Evolutionary conservation across 2,329 filamentous ascomycete genomes (phyloP), one percentile per base, ranked within the genome.

Genomic region (Lachnum nothofagi): DNA sequence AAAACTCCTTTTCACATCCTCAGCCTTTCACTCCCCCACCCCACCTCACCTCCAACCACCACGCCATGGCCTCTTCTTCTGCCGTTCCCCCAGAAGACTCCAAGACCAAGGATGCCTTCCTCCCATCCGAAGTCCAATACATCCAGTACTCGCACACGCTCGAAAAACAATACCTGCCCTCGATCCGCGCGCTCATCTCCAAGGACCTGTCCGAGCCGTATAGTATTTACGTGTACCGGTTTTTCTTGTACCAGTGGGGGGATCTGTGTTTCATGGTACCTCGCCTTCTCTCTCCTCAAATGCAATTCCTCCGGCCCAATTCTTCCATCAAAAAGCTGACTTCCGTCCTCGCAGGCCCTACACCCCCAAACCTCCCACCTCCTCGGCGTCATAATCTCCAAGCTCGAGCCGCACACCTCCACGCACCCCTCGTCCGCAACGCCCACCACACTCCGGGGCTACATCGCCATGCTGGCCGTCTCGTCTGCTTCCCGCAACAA

Each of bases 391-490:
- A 86, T 98, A 38, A 84, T 98, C 52, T 95, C 86, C 69, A 98
- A 98, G 68, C 81, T 98, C 51, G 93, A 98, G 67, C 79, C 82
- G 20, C 93, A 98, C 70, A 80, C 2, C 19, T 38, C 35, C 6
- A 20, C 88, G 19, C 87, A 86, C 5, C 90, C 91, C 56, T 91
- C 90, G 1, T 73, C 79, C 0, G 71, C 25, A n/a, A 35, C 40
- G n/a, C 72, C 78, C 1, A 72, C 79, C 2, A 84, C 82, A 0
- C 76, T 90, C 56, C 82, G 93, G 54, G 93, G 93, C 49, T 98
- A 98, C 70, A 97, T 98, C 60, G 93, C 93, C 63, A 98, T 98
- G 93, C 78, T 98, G 35, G 93, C 93, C n/a, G 91, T 95, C 4
- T 81, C 84, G 37, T 82, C 88, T 33, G 73, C 82, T 22, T 85